A percentile compares a stretch with the other conserved stretches of the same genome.
These are phyloP conservation scores for Sambucus nigra DNA, from an alignment of 129 eudicot species.

Conservation along the genomic window DNA sequence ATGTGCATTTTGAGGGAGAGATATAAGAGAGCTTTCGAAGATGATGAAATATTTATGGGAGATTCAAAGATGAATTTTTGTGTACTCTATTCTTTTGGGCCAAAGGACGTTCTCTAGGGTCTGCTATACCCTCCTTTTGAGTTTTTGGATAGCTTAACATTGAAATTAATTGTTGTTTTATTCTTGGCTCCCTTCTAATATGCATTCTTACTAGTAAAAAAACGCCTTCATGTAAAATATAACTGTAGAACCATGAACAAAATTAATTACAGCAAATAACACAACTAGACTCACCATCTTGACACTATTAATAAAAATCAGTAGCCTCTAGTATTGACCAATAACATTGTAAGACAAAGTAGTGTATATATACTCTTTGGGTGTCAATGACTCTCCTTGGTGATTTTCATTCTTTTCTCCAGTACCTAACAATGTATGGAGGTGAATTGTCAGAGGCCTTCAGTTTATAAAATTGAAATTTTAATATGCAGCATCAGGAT, in stretches of 20 bases:
- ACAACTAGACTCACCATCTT: constrained; percentile 4
- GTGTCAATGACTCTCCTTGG: constrained; percentile 30
- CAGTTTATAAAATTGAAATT: not conserved
- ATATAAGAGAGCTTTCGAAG: no score
- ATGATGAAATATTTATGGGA: no score
- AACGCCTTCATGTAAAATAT: no score
- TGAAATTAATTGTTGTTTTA: no score
- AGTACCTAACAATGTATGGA: constrained; percentile 32
- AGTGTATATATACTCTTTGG: constrained; percentile 45
- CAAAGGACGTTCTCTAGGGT: no score
- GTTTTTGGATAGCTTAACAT: no score
- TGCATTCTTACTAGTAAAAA: no score
- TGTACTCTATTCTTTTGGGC: no score
- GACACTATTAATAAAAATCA: constrained; percentile 1
- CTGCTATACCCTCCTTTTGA: no score
- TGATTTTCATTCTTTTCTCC: constrained; percentile 19
- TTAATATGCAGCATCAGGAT: constrained; percentile 4
- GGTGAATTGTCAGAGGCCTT: constrained; percentile 15
- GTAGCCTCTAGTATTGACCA: constrained; percentile 11
- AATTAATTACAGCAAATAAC: not conserved
- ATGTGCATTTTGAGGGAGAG: no score
- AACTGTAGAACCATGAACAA: not conserved
- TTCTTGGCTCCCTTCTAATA: no score
- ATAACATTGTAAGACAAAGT: constrained; percentile 24
- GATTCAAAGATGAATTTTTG: no score